Conservation (phyloP, 805 yeast genomes). For the Zygosaccharomyces bisporus region DNA sequence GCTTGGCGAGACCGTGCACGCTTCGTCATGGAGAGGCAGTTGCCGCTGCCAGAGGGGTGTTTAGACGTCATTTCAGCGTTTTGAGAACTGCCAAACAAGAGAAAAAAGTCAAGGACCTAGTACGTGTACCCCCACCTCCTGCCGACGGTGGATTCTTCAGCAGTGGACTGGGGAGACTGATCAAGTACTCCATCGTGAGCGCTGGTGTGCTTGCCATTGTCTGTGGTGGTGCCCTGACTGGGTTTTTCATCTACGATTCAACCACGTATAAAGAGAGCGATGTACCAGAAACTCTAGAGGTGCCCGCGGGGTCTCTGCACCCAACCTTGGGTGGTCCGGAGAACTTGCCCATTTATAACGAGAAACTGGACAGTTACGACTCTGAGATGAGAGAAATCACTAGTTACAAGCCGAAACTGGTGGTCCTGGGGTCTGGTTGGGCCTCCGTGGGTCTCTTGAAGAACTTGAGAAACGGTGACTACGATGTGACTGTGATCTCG, state of each 20-base stretch:
- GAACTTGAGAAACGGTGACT: slow-evolving; percentile 48
- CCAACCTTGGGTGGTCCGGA: slow-evolving; percentile 69
- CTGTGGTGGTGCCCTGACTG: slow-evolving; percentile 40
- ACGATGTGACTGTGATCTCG: slow-evolving; percentile 62
- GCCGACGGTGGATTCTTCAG: slow-evolving; percentile 9
- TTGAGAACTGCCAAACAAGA: slow-evolving; percentile 4
- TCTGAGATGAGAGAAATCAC: slow-evolving; percentile 43
- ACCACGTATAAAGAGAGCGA: slow-evolving; percentile 53
- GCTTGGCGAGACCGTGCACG: not conserved
- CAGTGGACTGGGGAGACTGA: slow-evolving; percentile 32
- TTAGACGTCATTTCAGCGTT: slow-evolving; percentile 10
- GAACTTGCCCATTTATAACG: slow-evolving; percentile 57
- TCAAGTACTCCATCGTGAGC: slow-evolving; percentile 37
- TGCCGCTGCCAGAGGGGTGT: not conserved
- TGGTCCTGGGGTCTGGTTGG: slow-evolving; percentile 69
- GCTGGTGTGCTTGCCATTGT: slow-evolving; percentile 45
- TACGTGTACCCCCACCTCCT: not conserved
- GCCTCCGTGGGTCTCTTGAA: slow-evolving; percentile 60
- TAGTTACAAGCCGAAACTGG: slow-evolving; percentile 52
- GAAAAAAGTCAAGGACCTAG: slow-evolving; percentile 1
- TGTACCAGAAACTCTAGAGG: slow-evolving; percentile 42
- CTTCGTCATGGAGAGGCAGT: not conserved
- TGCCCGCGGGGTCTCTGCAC: slow-evolving; percentile 49
- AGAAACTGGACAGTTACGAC: slow-evolving; percentile 57
- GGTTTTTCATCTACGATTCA: slow-evolving; percentile 60